Percentiles rank a stretch among this genome's conserved stretches.
phyloP scores from a whole-genome alignment of 1,139 yeast genomes.

The Suhomyces guaymorum region DNA sequence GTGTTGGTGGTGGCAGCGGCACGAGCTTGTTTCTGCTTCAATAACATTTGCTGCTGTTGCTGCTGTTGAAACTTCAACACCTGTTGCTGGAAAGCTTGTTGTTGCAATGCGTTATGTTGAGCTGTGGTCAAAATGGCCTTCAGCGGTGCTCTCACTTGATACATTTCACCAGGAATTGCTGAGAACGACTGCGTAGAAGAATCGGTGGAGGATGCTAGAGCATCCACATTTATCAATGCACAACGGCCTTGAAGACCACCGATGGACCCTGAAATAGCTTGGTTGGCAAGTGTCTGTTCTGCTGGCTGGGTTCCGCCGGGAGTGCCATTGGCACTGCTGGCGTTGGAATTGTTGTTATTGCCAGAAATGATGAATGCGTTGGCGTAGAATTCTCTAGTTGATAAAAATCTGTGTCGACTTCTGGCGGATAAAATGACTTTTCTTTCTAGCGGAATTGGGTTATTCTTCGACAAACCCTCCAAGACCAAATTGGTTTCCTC shows the following conservation, averaged over 20 bases:
- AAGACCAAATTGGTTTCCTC: slow-evolving; percentile 93
- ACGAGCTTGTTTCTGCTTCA: slow-evolving; percentile 33
- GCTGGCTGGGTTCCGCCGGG: slow-evolving; percentile 16
- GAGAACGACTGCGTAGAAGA: slow-evolving; percentile 52
- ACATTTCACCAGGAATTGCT: slow-evolving; percentile 51
- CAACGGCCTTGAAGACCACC: slow-evolving; percentile 79
- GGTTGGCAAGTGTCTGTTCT: slow-evolving; percentile 50
- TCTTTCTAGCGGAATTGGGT: slow-evolving; percentile 81
- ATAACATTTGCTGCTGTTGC: slow-evolving; percentile 32
- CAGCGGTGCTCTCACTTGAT: slow-evolving; percentile 66
- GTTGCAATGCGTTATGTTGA: slow-evolving; percentile 47
- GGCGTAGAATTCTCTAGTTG: slow-evolving; percentile 84
- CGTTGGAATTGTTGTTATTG: slow-evolving; percentile 23
- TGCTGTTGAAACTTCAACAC: slow-evolving; percentile 47
- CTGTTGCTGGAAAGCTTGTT: slow-evolving; percentile 54
- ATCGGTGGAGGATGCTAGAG: slow-evolving; percentile 24
- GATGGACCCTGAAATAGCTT: slow-evolving; percentile 55
- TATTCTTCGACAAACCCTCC: slow-evolving; percentile 83
- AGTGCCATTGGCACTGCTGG: slow-evolving; percentile 20
- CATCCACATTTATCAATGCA: slow-evolving; percentile 68
- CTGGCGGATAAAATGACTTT: slow-evolving; percentile 71
- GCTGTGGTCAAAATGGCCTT: slow-evolving; percentile 47
- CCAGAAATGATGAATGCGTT: slow-evolving; percentile 50
- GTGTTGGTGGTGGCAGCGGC: slow-evolving; percentile 29
- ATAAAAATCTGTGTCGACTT: slow-evolving; percentile 67